These are phyloP conservation scores for Bryum argenteum DNA, from an alignment of 225 moss, liverwort and hornwort species.

Conservation along the genomic window DNA sequence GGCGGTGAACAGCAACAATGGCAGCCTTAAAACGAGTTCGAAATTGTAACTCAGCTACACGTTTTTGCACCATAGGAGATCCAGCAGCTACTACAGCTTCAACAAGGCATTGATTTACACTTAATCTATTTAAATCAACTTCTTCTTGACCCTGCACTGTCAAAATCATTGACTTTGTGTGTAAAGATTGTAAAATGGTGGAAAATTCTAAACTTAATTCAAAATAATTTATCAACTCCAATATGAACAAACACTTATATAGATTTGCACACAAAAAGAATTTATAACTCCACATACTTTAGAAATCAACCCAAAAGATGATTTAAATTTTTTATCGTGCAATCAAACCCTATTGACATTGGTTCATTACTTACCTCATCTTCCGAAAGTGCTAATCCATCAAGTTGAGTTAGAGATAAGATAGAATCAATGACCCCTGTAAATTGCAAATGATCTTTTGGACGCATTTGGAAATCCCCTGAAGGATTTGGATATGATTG, in stretches of 20 bases:
- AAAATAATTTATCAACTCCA: too few relatives aligned
- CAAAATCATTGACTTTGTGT: not conserved
- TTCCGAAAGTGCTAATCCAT: slow-evolving; percentile 71
- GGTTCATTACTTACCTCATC: slow-evolving; percentile 62
- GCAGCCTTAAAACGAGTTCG: slow-evolving; percentile 73
- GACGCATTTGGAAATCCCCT: slow-evolving; percentile 52
- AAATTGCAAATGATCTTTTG: slow-evolving; percentile 82
- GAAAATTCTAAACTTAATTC: too few relatives aligned
- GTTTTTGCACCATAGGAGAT: slow-evolving; percentile 80
- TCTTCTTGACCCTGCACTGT: slow-evolving; percentile 66
- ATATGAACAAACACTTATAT: too few relatives aligned
- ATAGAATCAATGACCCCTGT: slow-evolving; percentile 79
- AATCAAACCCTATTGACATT: too few relatives aligned
- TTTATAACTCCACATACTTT: too few relatives aligned
- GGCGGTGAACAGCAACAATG: slow-evolving; percentile 83
- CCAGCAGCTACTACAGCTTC: slow-evolving; percentile 84
- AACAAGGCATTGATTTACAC: slow-evolving; percentile 69
- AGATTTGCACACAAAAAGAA: too few relatives aligned
- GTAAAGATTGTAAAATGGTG: too few relatives aligned
- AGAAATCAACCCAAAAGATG: too few relatives aligned
- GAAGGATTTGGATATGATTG: slow-evolving; percentile 41
- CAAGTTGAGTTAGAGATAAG: slow-evolving; percentile 63
- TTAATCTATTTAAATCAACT: slow-evolving; percentile 79
- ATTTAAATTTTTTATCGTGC: too few relatives aligned
- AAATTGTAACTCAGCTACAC: slow-evolving; percentile 70